Percentiles rank a stretch among this genome's conserved stretches.
Evolutionary conservation across 2,329 filamentous ascomycete species (phyloP).

Genomic region (Alternaria ethzedia): DNA sequence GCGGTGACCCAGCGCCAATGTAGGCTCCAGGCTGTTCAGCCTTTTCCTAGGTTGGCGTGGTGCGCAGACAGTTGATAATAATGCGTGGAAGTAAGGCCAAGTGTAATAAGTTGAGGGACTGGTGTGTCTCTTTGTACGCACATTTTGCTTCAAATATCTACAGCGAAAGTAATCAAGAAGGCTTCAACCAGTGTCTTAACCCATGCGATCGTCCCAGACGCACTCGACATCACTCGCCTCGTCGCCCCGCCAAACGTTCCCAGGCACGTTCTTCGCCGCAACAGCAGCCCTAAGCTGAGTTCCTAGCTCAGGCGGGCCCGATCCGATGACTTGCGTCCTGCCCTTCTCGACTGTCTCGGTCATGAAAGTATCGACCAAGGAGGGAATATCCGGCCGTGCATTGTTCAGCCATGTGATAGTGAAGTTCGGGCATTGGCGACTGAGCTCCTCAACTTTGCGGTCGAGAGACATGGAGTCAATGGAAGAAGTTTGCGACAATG

Average conservation of each 20-base stretch:
- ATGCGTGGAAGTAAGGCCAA: background rate
- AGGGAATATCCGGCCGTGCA: background rate
- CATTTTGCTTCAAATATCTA: background rate
- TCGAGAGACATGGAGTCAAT: background rate
- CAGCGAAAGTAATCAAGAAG: background rate
- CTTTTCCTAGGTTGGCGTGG: no score
- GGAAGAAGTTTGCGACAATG: background rate
- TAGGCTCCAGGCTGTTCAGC: no score
- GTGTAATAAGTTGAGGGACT: background rate
- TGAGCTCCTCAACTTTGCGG: constrained; percentile 1
- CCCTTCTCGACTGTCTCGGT: constrained; percentile 4
- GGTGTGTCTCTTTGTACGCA: background rate
- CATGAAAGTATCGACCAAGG: constrained; percentile 1
- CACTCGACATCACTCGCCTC: constrained; percentile 5
- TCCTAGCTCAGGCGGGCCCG: background rate
- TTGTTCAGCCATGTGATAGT: constrained; percentile 7
- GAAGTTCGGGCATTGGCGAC: constrained; percentile 1
- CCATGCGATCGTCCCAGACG: constrained; percentile 10
- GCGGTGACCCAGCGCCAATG: no score
- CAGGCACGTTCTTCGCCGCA: constrained; percentile 5
- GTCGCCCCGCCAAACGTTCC: constrained; percentile 2
- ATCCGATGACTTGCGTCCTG: background rate
- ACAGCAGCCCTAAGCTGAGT: constrained; percentile 8
- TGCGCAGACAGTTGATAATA: background rate
- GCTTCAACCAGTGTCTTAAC: background rate